Evolutionary conservation across 2,329 filamentous ascomycete genomes (phyloP).

Genomic region (Fusarium equiseti): DNA sequence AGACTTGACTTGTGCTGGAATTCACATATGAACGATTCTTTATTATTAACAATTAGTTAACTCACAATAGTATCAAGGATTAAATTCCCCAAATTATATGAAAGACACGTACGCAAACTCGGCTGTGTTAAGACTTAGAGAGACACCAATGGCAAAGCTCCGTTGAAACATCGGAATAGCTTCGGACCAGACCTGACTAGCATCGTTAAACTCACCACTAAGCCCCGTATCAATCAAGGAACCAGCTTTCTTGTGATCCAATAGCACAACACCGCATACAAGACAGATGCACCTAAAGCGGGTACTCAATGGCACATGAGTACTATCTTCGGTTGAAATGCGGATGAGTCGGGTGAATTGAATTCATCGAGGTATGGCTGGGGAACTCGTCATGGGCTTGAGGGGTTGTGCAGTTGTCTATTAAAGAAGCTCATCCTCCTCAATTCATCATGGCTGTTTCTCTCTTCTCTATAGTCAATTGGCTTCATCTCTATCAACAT

Average conservation of each 20-base stretch:
- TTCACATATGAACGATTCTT: background rate
- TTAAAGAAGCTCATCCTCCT: slow-evolving; percentile 41
- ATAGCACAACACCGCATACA: slow-evolving; percentile 39
- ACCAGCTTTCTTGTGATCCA: slow-evolving; percentile 23
- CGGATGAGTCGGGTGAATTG: slow-evolving; percentile 28
- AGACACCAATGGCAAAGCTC: slow-evolving; percentile 16
- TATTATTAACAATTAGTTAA: rapidly evolving
- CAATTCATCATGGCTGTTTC: slow-evolving; percentile 17
- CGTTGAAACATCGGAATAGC: slow-evolving; percentile 36
- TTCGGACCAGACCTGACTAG: slow-evolving; percentile 19
- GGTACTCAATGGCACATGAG: slow-evolving; percentile 40
- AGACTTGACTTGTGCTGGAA: background rate
- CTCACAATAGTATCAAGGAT: rapidly evolving
- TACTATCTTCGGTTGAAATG: slow-evolving; percentile 35
- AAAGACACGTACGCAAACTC: background rate
- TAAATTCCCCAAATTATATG: rapidly evolving
- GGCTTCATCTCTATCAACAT: slow-evolving; percentile 30
- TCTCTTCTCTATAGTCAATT: slow-evolving; percentile 20
- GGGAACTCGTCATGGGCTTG: slow-evolving; percentile 23
- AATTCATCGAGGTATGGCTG: slow-evolving; percentile 7
- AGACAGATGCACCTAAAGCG: slow-evolving; percentile 36
- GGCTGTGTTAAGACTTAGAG: background rate
- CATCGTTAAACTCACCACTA: slow-evolving; percentile 11
- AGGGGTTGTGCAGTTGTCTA: slow-evolving; percentile 16
- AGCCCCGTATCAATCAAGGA: slow-evolving; percentile 23